Evolutionary conservation across 2,329 filamentous ascomycete species (phyloP), one percentile per base, ranked within the genome.

Genomic region (Orbilia blumenaviensis): DNA sequence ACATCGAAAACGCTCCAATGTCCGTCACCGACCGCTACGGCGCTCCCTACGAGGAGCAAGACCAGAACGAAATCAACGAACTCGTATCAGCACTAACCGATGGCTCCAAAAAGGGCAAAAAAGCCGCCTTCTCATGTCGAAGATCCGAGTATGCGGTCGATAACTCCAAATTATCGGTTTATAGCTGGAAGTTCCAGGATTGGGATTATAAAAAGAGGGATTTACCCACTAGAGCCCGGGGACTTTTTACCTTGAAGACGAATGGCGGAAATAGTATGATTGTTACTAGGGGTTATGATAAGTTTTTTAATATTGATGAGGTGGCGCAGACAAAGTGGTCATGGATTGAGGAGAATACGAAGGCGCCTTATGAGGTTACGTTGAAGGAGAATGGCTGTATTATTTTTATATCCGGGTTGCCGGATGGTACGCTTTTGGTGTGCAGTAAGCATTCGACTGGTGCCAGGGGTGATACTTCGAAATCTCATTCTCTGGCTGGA

Each of bases 301-400:
- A 99, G 84, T 99, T 99, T 85, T 99, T 99, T 88, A 99, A 99
- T 80, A 87, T 92, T 42, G 88, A 88, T 60, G 95, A 99, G 84
- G 91, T 96, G 6, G 83, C 85, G 52, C 89, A 91, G 78, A 99
- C 95, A 2, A 87, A 90, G 80, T 99, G 95, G 95, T 83, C 85
- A 14, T 92, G 91, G 81, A 92, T 99, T 75, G 86, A 91, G 81
- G 83, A 84, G 27, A 87, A 91, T 67, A 98, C 95, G 0, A 85
- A 88, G 78, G 93, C 93, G 0, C 95, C 95, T 0, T 99, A 98
- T 80, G 95, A 99, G 84, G 85, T 99, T 67, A 98, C 93, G 71
- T 89, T 98, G 62, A 99, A 99, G 84, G 95, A 99, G 84, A 99
- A 99, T 81, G 95, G 95, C n/a, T 99, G 95, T 83, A 99, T 99